Evolutionary conservation across 2,329 filamentous ascomycete genomes (phyloP).

Genomic region (Apiospora pterosperma): DNA sequence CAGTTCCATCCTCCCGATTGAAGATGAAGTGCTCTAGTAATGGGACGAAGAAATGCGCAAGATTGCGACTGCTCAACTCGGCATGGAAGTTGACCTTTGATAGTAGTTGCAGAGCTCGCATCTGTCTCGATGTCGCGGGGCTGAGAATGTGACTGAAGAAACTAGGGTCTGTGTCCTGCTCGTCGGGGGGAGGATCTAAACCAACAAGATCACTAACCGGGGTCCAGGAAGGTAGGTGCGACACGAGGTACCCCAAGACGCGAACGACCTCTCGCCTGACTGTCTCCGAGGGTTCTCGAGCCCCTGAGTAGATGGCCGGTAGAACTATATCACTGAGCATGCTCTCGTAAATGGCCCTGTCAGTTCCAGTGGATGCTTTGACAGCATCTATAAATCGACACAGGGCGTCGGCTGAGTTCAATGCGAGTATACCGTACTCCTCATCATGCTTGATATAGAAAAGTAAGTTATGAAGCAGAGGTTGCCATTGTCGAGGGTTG

Average conservation of each 20-base stretch:
- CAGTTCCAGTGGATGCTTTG: slow-evolving; percentile 37
- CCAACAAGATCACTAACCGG: slow-evolving; percentile 70
- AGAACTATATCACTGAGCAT: slow-evolving; percentile 66
- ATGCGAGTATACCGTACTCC: slow-evolving; percentile 77
- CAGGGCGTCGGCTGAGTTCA: slow-evolving; percentile 77
- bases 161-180: slow-evolving; percentile 62
- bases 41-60: slow-evolving; percentile 84
- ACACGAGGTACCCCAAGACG: slow-evolving; percentile 75
- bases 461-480: slow-evolving; percentile 83
- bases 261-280: slow-evolving; percentile 79
- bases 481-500: slow-evolving; percentile 75
- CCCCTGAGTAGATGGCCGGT: slow-evolving; percentile 72
- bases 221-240: slow-evolving; percentile 64
- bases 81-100: slow-evolving; percentile 62
- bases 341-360: slow-evolving; percentile 47
- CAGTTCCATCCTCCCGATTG: slow-evolving; percentile 66
- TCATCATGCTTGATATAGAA: slow-evolving; percentile 84
- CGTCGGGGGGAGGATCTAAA: slow-evolving; percentile 59
- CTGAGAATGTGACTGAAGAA: slow-evolving; percentile 94
- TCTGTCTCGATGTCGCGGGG: slow-evolving; percentile 80
- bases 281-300: slow-evolving; percentile 75
- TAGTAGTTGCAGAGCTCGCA: slow-evolving; percentile 78
- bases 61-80: slow-evolving; percentile 70
- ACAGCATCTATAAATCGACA: slow-evolving; percentile 72
- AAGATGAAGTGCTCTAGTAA: slow-evolving; percentile 94